Evolutionary conservation across 257 asterid species (phyloP).

Genomic region (Solanum peruvianum): DNA sequence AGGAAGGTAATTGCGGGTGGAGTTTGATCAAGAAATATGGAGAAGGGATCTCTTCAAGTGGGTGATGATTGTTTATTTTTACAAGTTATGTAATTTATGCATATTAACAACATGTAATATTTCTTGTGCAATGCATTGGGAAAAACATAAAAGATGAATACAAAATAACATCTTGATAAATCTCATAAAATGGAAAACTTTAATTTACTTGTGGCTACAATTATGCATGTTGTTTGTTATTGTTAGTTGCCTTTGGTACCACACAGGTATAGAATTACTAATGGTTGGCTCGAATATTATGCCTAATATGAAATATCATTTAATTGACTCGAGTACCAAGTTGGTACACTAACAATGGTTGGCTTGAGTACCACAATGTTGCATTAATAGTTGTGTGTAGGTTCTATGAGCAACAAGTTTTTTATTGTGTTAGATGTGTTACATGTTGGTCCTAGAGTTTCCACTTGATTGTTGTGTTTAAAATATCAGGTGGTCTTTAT

Average conservation of each 20-base stretch:
- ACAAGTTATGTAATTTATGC: background rate
- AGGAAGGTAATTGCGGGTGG: background rate
- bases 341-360: background rate
- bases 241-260: background rate
- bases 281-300: background rate
- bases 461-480: too few relatives aligned
- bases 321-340: background rate
- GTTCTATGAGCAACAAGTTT: background rate
- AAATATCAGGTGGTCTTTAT: background rate
- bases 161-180: background rate
- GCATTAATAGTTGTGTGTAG: background rate
- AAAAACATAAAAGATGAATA: background rate
- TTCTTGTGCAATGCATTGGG: background rate
- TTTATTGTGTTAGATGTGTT: too few relatives aligned
- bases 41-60: background rate
- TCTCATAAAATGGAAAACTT: too few relatives aligned
- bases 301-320: too few relatives aligned
- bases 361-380: background rate
- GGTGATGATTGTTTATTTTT: background rate
- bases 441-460: background rate
- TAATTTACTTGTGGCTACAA: background rate
- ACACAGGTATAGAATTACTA: background rate
- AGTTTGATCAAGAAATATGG: background rate
- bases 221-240: background rate
- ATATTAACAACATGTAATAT: too few relatives aligned